Percentiles rank a stretch among this genome's conserved stretches.
phyloP scores from a whole-genome alignment of 306 rosid genomes.

The Cucurbita maxima region DNA sequence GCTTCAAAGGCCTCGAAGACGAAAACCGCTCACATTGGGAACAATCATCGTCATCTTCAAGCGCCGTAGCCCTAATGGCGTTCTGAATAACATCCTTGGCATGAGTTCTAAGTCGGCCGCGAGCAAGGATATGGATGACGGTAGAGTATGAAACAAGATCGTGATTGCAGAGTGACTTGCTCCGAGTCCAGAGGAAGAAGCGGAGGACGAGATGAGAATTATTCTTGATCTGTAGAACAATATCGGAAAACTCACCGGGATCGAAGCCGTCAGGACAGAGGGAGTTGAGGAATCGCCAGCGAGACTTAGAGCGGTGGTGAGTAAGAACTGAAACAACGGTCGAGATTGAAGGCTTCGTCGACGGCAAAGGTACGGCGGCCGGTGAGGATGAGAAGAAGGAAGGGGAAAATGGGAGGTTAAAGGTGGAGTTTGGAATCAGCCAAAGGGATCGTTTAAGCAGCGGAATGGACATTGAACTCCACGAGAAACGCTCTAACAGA shows the following conservation, averaged over 20 bases:
- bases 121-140: slow-evolving; percentile 56
- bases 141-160: slow-evolving; percentile 48
- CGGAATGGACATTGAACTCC: slow-evolving; percentile 20
- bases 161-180: slow-evolving; percentile 46
- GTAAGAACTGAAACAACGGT: slow-evolving; percentile 39
- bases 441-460: slow-evolving; percentile 11
- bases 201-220: slow-evolving; percentile 61
- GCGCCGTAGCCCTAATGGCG: slow-evolving; percentile 24
- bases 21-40: slow-evolving; percentile 1
- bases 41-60: background rate
- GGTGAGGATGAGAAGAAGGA: slow-evolving; percentile 10
- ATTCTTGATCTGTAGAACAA: slow-evolving; percentile 34
- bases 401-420: background rate
- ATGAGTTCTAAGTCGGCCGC: slow-evolving; percentile 37
- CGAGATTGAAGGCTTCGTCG: slow-evolving; percentile 6
- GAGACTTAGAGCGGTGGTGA: slow-evolving; percentile 61
- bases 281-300: slow-evolving; percentile 47
- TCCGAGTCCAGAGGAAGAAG: slow-evolving; percentile 52
- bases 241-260: slow-evolving; percentile 42
- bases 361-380: background rate
- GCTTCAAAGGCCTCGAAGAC: slow-evolving; percentile 23
- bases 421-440: slow-evolving; percentile 3
- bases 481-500: too few species aligned
- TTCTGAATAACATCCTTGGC: slow-evolving; percentile 33
- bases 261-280: slow-evolving; percentile 38